Conservation (phyloP, 148 eudicot species). For the Suaeda aralocaspica region DNA sequence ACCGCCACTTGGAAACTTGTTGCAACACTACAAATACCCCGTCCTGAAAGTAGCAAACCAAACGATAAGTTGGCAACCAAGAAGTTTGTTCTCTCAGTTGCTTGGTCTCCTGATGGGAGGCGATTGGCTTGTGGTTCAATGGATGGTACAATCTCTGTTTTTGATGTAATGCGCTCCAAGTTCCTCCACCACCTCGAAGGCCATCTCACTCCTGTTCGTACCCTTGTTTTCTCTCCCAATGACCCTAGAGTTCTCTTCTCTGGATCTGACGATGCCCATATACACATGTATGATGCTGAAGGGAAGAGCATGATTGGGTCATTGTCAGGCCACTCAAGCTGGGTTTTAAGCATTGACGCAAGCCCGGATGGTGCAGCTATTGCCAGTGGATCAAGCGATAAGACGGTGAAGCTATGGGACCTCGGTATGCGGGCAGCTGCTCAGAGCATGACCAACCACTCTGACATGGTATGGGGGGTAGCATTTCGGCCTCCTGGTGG, state of each 20-base stretch:
- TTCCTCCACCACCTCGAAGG: slow-evolving; percentile 90
- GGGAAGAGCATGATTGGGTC: slow-evolving; percentile 71
- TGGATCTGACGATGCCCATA: slow-evolving; percentile 76
- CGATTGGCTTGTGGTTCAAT: slow-evolving; percentile 86
- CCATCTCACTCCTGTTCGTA: slow-evolving; percentile 85
- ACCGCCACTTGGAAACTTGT: slow-evolving; percentile 76
- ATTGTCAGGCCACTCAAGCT: slow-evolving; percentile 84
- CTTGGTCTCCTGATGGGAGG: slow-evolving; percentile 82
- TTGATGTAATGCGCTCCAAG: slow-evolving; percentile 67
- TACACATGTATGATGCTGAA: slow-evolving; percentile 80
- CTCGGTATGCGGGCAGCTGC: slow-evolving; percentile 77
- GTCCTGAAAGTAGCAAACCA: slow-evolving; percentile 65
- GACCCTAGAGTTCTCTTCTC: slow-evolving; percentile 72
- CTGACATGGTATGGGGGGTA: slow-evolving; percentile 93
- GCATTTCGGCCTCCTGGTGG: slow-evolving; percentile 69
- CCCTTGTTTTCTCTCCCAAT: slow-evolving; percentile 62
- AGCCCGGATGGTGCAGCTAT: slow-evolving; percentile 82
- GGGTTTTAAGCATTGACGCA: slow-evolving; percentile 84
- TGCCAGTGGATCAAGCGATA: slow-evolving; percentile 92
- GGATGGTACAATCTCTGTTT: slow-evolving; percentile 89
- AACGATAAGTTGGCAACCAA: slow-evolving; percentile 61
- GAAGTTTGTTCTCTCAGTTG: slow-evolving; percentile 89
- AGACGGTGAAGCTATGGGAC: slow-evolving; percentile 86
- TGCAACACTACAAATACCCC: slow-evolving; percentile 70
- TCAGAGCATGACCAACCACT: slow-evolving; percentile 74